Evolutionary conservation across 2,329 filamentous ascomycete genomes (phyloP), one percentile per base, ranked within the genome.

Genomic region (Capronia epimyces): DNA sequence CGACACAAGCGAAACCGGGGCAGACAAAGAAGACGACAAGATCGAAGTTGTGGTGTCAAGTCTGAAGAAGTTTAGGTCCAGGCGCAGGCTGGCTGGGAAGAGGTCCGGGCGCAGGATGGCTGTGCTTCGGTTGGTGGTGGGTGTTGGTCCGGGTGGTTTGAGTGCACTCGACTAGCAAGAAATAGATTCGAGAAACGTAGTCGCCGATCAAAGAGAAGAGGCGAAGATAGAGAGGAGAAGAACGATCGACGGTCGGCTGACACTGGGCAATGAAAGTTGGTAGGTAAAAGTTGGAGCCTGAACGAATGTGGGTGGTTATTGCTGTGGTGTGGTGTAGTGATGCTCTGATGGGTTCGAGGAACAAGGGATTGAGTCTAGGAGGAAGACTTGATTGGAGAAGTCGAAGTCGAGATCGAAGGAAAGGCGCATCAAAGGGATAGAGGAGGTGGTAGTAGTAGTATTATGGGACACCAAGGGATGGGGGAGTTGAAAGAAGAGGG

Each of bases 271-370:
- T n/a, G 31, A 43, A 27, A 45, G 40, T 21, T 43, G 46, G 50
- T 49, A 46, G 37, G 43, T 20, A 44, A 57, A 57, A 42, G 49
- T 39, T 55, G 55, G 50, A 52, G 55, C 55, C 55, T 57, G 55
- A 55, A 55, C 46, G 55, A 57, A 43, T 34, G 55, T 46, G 39
- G n/a, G 43, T 46, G 37, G 41, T 40, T 43, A 25, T 46, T 37
- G 44, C 45, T 44, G 22, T 49, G 44, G 49, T 41, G 10, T 29
- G 27, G 13, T 34, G 16, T 21, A 49, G 29, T 48, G 36, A 46
- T 18, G 43, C 27, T n/a, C 20, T 37, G 40, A 25, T 43, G n/a
- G 41, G 43, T 49, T 49, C 46, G 47, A 53, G 45, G 44, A 56
- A 41, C 27, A 47, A 53, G 32, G 40, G 41, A 42, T 45, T 24